Evolutionary conservation across 257 asterid genomes (phyloP).

Genomic region (Henckelia pumila): DNA sequence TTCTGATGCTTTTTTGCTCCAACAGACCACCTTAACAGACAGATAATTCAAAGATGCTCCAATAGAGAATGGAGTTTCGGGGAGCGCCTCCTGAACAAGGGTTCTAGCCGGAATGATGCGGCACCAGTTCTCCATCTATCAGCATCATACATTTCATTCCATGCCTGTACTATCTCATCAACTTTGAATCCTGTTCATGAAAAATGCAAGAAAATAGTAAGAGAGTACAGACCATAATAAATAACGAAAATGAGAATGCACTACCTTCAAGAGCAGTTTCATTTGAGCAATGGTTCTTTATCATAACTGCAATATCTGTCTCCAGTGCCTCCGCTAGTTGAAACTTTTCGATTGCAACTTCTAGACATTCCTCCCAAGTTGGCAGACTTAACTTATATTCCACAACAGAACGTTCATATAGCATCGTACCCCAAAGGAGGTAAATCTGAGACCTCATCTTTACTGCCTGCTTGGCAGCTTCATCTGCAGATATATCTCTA

Average conservation of each 20-base stretch:
- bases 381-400: slow-evolving; percentile 82
- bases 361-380: slow-evolving; percentile 93
- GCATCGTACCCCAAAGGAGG: slow-evolving; percentile 86
- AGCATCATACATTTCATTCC: slow-evolving; percentile 94
- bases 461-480: slow-evolving; percentile 65
- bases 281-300: slow-evolving; percentile 94
- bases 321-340: slow-evolving; percentile 82
- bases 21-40: slow-evolving; percentile 17
- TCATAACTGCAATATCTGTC: slow-evolving; percentile 86
- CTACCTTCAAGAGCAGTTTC: slow-evolving; percentile 91
- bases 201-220: slow-evolving; percentile 20
- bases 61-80: slow-evolving; percentile 70
- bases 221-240: slow-evolving; percentile 20
- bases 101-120: slow-evolving; percentile 69
- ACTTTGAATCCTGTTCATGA: slow-evolving; percentile 71
- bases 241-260: not conserved
- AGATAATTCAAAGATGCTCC: slow-evolving; percentile 52
- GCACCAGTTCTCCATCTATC: slow-evolving; percentile 77
- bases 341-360: slow-evolving; percentile 90
- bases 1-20: slow-evolving; percentile 25
- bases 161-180: slow-evolving; percentile 96
- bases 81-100: slow-evolving; percentile 73
- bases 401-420: slow-evolving; percentile 87
- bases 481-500: slow-evolving; percentile 54
- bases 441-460: slow-evolving; percentile 76